phyloP scores from a whole-genome alignment of 2,329 filamentous ascomycete genomes.

The Diplocarpon rosae region DNA sequence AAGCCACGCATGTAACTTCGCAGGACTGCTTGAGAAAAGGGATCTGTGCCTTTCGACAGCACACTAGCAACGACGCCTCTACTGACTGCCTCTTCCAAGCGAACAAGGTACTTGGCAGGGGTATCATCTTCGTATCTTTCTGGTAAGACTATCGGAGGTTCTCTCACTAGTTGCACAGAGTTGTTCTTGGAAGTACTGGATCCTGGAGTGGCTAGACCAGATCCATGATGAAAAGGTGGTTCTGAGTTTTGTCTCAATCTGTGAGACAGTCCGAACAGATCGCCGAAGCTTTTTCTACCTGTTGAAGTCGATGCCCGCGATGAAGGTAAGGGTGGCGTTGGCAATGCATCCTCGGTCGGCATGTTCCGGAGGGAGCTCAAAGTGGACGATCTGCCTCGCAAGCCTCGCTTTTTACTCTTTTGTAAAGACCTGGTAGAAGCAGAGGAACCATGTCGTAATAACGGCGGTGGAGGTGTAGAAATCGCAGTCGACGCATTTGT shows the following conservation, averaged over 20 bases:
- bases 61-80: constrained; percentile 76
- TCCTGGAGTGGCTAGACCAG: constrained; percentile 59
- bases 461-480: constrained; percentile 32
- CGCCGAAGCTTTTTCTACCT: constrained; percentile 88
- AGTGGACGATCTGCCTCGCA: constrained; percentile 77
- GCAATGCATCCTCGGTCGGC: constrained; percentile 59
- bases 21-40: constrained; percentile 72
- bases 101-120: constrained; percentile 75
- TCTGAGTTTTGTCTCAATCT: constrained; percentile 77
- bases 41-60: constrained; percentile 74
- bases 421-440: constrained; percentile 61
- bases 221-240: constrained; percentile 53
- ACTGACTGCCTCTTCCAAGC: constrained; percentile 69
- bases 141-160: constrained; percentile 58
- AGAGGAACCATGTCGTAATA: constrained; percentile 50
- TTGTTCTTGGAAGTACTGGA: constrained; percentile 68
- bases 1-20: constrained; percentile 94
- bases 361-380: constrained; percentile 70
- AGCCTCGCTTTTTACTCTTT: constrained; percentile 44
- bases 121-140: constrained; percentile 80
- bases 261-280: constrained; percentile 65
- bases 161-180: constrained; percentile 66
- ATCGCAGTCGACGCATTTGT: constrained; percentile 19
- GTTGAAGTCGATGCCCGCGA: constrained; percentile 70
- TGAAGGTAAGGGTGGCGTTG: constrained; percentile 46